Base-by-base conservation (phyloP, 805 yeast genomes). In the Metschnikowia continentalis region DNA sequence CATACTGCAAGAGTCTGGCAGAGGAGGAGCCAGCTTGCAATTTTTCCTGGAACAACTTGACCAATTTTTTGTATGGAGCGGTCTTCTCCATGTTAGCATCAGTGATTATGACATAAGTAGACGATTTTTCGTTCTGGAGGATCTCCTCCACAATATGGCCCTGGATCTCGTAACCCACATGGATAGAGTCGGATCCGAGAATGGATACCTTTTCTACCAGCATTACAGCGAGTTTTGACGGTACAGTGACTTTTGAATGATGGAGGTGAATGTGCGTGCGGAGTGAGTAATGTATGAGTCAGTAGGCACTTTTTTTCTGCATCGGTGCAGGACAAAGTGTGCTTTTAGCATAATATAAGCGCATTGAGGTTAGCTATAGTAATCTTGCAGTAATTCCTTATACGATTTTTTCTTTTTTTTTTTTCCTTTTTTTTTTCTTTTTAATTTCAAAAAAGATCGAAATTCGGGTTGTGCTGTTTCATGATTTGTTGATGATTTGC, bases 81-180 rank as follows among this genome's bases (percentile, higher is more conserved):
- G 86, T 80, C 53, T 80, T 72, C 38, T 76, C 81, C 61, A 94
- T 77, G 70, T 94, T 89, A 30, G 87, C 72, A 69, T 94, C 99
- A 36, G 96, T 89, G 56, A 94, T 80, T 53, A 94, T 75, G 53
- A 91, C 96, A 72, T 94, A 94, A 10, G 98, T 92, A 5, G 97
- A 90, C 6, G 97, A 88, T 46, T 83, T 79, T 60, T 84, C 76
- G 32, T 76, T 75, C 8, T 68, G 60, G 35, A 90, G 74, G 42
- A 85, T 80, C 56, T 88, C 88, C 6, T 74, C 66, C 51, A 89
- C 87, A 49, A 92, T 83, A 61, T 88, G 91, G 52, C 78, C 75
- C 59, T 81, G 83, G 59, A 91, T 83, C 48, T 84, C 80, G 72
- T 84, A 90, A 35, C 99, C 99, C 54, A 94, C 90, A 68, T 89